These are phyloP conservation scores for Barnettozyma vustinii DNA, from an alignment of 805 yeast genomes.

Conservation along the genomic window DNA sequence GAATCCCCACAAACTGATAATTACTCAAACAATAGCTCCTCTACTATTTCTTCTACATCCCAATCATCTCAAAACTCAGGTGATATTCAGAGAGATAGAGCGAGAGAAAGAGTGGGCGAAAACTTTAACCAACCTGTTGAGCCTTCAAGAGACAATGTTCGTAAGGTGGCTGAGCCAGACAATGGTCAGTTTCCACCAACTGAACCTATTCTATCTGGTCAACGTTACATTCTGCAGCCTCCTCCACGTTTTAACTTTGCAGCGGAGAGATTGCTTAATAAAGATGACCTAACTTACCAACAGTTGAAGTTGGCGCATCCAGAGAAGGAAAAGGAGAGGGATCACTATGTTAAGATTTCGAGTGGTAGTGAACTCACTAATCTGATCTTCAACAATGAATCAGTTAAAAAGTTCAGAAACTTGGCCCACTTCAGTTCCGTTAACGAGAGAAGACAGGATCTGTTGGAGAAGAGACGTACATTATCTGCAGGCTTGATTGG, in stretches of 20 bases:
- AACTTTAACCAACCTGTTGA: neutral
- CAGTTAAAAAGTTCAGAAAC: conserved; percentile 6
- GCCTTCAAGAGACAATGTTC: neutral
- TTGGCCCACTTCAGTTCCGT: conserved; percentile 7
- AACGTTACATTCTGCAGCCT: neutral
- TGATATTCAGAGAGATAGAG: neutral
- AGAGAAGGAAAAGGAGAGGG: neutral
- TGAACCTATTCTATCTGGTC: neutral
- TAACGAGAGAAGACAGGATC: conserved; percentile 8
- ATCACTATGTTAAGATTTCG: neutral
- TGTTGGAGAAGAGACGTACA: conserved; percentile 8
- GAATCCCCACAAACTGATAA: neutral
- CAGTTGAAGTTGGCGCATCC: conserved; percentile 1
- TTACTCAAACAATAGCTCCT: neutral
- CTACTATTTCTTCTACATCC: neutral
- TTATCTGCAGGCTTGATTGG: conserved; percentile 6
- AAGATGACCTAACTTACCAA: conserved; percentile 3
- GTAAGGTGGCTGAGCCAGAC: neutral
- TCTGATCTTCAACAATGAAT: conserved; percentile 6
- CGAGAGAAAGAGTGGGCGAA: neutral
- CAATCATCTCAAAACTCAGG: neutral
- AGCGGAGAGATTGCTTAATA: conserved; percentile 2
- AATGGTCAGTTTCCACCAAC: neutral
- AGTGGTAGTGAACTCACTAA: conserved; percentile 2
- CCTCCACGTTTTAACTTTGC: neutral